These are phyloP conservation scores for Thuja plicata DNA, from an alignment of 83 land plant genomes.

Conservation along the genomic window DNA sequence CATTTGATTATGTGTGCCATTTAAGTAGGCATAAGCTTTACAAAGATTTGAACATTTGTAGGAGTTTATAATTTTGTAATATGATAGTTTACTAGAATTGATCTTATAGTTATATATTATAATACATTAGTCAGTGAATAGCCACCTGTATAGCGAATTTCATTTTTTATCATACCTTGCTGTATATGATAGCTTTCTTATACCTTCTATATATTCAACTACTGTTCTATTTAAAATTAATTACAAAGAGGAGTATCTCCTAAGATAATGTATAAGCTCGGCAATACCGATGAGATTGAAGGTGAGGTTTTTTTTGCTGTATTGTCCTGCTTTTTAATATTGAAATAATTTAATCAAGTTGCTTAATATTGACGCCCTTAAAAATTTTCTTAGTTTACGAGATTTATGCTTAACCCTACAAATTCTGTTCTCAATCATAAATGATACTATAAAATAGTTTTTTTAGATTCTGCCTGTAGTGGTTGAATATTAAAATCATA, in stretches of 20 bases:
- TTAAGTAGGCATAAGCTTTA: neutral
- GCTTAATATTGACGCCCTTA: neutral
- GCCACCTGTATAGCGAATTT: neutral
- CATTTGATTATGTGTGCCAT: neutral
- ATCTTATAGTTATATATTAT: neutral
- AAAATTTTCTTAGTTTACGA: neutral
- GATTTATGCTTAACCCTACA: neutral
- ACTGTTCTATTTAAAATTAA: neutral
- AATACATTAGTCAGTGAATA: neutral
- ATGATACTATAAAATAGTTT: neutral
- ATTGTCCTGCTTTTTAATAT: neutral
- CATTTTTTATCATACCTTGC: neutral
- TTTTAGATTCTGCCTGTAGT: neutral
- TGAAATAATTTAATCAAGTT: neutral
- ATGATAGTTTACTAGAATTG: neutral
- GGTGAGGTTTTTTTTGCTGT: neutral
- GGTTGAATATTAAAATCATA: neutral
- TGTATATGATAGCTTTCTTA: neutral
- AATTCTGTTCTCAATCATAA: neutral
- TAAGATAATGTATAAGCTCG: neutral
- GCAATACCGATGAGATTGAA: neutral
- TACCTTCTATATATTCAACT: too few relatives aligned
- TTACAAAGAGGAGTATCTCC: neutral
- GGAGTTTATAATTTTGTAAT: neutral
- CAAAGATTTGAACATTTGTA: neutral